Percentiles rank a stretch among this genome's conserved stretches.
Evolutionary conservation across 106 monocot genomes (phyloP).

Genomic region (Iris macrosiphon): DNA sequence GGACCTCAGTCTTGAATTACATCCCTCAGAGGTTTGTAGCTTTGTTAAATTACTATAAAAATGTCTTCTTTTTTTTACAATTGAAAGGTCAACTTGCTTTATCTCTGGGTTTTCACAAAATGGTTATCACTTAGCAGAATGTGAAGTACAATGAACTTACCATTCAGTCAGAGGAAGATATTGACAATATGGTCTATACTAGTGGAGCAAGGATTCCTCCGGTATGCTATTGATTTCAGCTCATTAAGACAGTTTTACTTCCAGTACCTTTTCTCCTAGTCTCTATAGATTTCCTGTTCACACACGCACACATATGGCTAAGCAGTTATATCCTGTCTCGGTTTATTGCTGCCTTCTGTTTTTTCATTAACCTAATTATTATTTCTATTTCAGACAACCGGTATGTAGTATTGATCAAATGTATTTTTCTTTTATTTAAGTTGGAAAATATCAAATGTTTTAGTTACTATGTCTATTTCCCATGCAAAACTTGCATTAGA

Average conservation of each 20-base stretch:
- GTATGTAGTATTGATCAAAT: too few relatives aligned
- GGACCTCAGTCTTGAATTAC: background rate
- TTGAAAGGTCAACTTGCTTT: background rate
- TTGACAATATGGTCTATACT: conserved; percentile 23
- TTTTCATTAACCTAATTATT: too few relatives aligned
- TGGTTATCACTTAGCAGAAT: conserved; percentile 5
- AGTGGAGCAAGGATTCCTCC: conserved; percentile 10
- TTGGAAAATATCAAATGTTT: too few relatives aligned
- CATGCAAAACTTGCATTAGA: too few relatives aligned
- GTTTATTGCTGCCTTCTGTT: background rate
- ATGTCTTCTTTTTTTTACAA: too few relatives aligned
- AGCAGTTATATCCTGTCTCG: background rate
- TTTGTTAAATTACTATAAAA: background rate
- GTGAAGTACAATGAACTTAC: conserved; percentile 2
- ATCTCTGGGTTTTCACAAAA: background rate
- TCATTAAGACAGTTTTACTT: conserved; percentile 11
- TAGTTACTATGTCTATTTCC: too few relatives aligned
- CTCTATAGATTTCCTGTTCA: background rate
- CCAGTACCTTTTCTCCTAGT: too few relatives aligned
- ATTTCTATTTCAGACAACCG: too few relatives aligned
- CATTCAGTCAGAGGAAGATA: conserved; percentile 24
- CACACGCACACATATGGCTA: background rate
- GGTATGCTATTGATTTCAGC: conserved; percentile 12
- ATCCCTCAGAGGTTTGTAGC: conserved; percentile 7
- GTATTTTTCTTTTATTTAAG: too few relatives aligned